Evolutionary conservation across 2,329 filamentous ascomycete species (phyloP), one percentile per base, ranked within the genome.

Genomic region (Pezicula neosporulosa): DNA sequence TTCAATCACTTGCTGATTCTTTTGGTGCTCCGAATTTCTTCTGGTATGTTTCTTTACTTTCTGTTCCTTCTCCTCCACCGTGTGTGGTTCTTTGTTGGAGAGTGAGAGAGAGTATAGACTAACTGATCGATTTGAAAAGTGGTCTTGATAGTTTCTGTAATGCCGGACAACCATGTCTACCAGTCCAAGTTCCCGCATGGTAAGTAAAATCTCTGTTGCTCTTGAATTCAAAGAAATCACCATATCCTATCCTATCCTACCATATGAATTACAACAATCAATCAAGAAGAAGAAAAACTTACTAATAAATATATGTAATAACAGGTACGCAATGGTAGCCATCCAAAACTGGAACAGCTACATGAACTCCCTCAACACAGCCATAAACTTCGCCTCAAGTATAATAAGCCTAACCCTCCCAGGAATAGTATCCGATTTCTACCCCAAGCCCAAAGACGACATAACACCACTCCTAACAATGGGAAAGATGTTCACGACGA

Each of bases 321-420:
- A 3, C 15, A 54, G 52, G 52, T 54, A 56, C 39, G 52, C 28
- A 2, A 19, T 56, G 27, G 54, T 56, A 3, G 48, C 54, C 10
- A 48, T 56, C 42, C 54, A 56, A 37, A 56, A 56, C 42, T 56
- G 47, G 46, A 56, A 56, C 33, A 52, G 49, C n/a, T 56, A 56
- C 28, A 54, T 56, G 51, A 56, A 56, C 41, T 49, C 51, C 3
- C 2, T 56, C 5, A 56, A 54, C 43, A 54, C 51, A 18, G 51
- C 54, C 39, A 36, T 56, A 16, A 16, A n/a, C 18, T 56, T 56
- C 28, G 51, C 54, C 13, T 49, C 49, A 1, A 50, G 33, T 5
- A 56, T 56, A 16, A 19, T 47, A 2, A 6, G 21, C 9, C 38
- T 56, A 0, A 44, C 21, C 10, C 24, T 56, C 6, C 51, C 51